Conservation (phyloP, 1,139 yeast species). For the Debaryomyces sp. region DNA sequence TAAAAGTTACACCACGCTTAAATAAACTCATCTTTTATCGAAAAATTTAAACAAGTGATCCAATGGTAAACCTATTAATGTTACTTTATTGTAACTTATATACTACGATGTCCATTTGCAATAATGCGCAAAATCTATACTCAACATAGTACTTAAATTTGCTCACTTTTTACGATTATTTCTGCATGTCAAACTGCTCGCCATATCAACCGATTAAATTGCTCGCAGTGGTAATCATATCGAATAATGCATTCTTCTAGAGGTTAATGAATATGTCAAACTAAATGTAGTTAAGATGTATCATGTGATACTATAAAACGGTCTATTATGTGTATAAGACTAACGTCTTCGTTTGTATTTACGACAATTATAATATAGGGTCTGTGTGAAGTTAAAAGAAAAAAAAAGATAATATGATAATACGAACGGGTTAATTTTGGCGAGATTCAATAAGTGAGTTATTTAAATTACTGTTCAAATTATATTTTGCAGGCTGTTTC, state of each 20-base stretch:
- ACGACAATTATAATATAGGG: background rate
- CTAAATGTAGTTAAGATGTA: background rate
- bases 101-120: background rate
- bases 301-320: background rate
- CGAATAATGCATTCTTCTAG: background rate
- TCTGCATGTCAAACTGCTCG: background rate
- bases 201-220: background rate
- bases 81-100: background rate
- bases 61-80: background rate
- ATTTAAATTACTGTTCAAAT: no score
- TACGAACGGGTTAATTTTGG: no score
- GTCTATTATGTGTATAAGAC: background rate
- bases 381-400: background rate
- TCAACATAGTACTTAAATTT: background rate
- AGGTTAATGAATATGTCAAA: background rate
- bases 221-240: background rate
- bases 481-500: background rate
- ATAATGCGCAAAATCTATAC: background rate
- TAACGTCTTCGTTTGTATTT: background rate
- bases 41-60: background rate
- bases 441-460: no score
- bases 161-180: background rate
- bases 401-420: no score
- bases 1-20: slow-evolving; percentile 20
- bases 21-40: background rate